Percentiles rank a stretch among this genome's conserved stretches.
phyloP scores from a whole-genome alignment of 2,329 filamentous ascomycete genomes.

The Aureobasidium mangrovei region DNA sequence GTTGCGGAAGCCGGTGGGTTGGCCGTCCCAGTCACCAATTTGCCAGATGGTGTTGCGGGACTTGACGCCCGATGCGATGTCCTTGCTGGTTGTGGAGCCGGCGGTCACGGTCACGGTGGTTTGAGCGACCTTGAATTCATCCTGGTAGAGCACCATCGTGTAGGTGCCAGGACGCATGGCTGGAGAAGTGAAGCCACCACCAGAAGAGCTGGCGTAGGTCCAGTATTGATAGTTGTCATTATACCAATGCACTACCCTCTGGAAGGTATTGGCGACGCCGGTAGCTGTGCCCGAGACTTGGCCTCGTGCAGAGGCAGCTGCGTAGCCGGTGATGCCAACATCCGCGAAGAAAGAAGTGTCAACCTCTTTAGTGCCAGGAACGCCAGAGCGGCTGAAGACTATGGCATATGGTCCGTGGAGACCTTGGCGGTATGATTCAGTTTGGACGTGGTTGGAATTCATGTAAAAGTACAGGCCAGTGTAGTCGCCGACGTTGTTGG shows the following conservation, averaged over 20 bases:
- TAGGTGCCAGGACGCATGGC: constrained; percentile 60
- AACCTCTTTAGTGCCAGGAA: constrained; percentile 37
- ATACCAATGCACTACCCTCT: constrained; percentile 56
- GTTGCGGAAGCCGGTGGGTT: constrained; percentile 52
- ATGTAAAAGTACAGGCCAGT: constrained; percentile 59
- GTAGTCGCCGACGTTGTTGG: constrained; percentile 52
- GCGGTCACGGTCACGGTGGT: constrained; percentile 42
- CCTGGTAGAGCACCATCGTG: constrained; percentile 58
- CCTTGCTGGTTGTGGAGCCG: constrained; percentile 40
- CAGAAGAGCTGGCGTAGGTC: constrained; percentile 41
- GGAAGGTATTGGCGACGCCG: constrained; percentile 45
- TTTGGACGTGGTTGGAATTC: constrained; percentile 57
- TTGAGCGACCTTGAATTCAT: constrained; percentile 47
- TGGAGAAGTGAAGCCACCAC: constrained; percentile 54
- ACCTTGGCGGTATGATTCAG: constrained; percentile 53
- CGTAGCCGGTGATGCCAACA: constrained; percentile 50
- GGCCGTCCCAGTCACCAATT: constrained; percentile 58
- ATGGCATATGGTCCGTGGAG: constrained; percentile 59
- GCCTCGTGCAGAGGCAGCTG: constrained; percentile 47
- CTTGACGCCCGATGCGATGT: constrained; percentile 43
- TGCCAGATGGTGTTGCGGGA: constrained; percentile 50
- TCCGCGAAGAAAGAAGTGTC: constrained; percentile 53
- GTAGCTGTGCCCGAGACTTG: constrained; percentile 52
- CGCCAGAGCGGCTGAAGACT: constrained; percentile 49
- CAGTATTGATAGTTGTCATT: constrained; percentile 58